Percentiles rank a stretch among this genome's conserved stretches.
Evolutionary conservation across 371 early-diverging fungal genomes (phyloP).

Genomic region (Neoconidiobolus thromboides): DNA sequence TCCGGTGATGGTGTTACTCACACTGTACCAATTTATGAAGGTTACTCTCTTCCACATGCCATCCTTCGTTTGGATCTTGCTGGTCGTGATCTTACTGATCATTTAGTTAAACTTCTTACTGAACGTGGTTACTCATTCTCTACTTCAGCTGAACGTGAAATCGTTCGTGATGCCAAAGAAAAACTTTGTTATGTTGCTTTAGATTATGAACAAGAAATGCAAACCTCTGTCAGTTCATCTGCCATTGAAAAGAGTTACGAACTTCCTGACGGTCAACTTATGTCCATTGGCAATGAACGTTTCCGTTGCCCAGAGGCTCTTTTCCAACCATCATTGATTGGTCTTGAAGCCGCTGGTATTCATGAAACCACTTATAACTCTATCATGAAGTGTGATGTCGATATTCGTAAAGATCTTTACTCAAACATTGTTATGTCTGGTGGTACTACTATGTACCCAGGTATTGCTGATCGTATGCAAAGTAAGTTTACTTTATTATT

Average conservation of each 20-base stretch:
- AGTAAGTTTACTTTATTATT: not conserved
- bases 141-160: conserved; percentile 99
- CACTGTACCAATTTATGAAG: conserved; percentile 99
- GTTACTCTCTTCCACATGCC: conserved; percentile 97
- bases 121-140: conserved; percentile 98
- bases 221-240: conserved; percentile 82
- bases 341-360: conserved; percentile 82
- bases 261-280: conserved; percentile 98
- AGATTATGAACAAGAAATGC: conserved; percentile 97
- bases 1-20: conserved; percentile 99
- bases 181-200: conserved; percentile 98
- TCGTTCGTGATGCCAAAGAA: conserved; percentile 99
- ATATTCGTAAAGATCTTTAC: conserved; percentile 94
- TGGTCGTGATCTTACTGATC: conserved; percentile 96
- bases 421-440: conserved; percentile 88
- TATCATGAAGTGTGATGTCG: conserved; percentile 96
- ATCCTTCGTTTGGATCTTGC: conserved; percentile 93
- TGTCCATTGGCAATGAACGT: conserved; percentile 96
- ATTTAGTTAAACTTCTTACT: conserved; percentile 92
- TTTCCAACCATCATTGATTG: conserved; percentile 94
- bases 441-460: conserved; percentile 92
- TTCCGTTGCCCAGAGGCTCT: conserved; percentile 98
- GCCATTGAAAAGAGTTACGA: conserved; percentile 96
- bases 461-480: conserved; percentile 39
- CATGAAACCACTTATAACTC: conserved; percentile 92